Evolutionary conservation across 768 basidiomycete species (phyloP).

Genomic region (Rhizopogon rudus): DNA sequence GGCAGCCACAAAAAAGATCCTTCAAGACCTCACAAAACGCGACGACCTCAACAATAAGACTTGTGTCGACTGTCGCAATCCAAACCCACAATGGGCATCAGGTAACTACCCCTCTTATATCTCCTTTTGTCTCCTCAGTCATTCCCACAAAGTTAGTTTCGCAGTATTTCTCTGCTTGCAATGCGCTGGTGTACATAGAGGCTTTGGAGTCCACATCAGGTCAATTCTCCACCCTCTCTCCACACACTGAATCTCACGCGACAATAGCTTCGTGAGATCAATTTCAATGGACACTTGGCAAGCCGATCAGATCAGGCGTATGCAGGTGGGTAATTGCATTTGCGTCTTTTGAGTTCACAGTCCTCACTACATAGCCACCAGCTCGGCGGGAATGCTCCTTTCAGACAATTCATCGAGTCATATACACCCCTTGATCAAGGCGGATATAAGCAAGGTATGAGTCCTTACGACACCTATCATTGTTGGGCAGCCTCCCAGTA

Average conservation of each 20-base stretch:
- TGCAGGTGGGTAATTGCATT: conserved; percentile 62
- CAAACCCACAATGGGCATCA: conserved; percentile 96
- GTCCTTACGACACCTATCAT: conserved; percentile 76
- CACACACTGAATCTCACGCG: background rate
- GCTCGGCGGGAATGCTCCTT: conserved; percentile 86
- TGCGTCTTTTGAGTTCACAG: conserved; percentile 1
- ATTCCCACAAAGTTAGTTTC: conserved; percentile 43
- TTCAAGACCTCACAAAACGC: conserved; percentile 70
- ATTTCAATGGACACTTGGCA: conserved; percentile 98
- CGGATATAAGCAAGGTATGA: conserved; percentile 61
- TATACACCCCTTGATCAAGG: conserved; percentile 64
- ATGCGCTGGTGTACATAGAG: conserved; percentile 78
- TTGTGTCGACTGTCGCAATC: conserved; percentile 81
- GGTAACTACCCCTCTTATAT: conserved; percentile 33
- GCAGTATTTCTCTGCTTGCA: conserved; percentile 91
- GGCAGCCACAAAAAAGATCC: conserved; percentile 58
- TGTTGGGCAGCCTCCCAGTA: conserved; percentile 95
- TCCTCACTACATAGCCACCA: conserved; percentile 26
- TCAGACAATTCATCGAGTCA: conserved; percentile 70
- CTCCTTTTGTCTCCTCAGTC: background rate
- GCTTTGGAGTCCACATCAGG: conserved; percentile 95
- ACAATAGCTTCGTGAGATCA: conserved; percentile 77
- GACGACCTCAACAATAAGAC: conserved; percentile 70
- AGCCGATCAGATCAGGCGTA: conserved; percentile 79
- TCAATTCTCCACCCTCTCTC: conserved; percentile 12